These are phyloP conservation scores for Solanum rostratum DNA, from an alignment of 257 asterid species.

Conservation along the genomic window DNA sequence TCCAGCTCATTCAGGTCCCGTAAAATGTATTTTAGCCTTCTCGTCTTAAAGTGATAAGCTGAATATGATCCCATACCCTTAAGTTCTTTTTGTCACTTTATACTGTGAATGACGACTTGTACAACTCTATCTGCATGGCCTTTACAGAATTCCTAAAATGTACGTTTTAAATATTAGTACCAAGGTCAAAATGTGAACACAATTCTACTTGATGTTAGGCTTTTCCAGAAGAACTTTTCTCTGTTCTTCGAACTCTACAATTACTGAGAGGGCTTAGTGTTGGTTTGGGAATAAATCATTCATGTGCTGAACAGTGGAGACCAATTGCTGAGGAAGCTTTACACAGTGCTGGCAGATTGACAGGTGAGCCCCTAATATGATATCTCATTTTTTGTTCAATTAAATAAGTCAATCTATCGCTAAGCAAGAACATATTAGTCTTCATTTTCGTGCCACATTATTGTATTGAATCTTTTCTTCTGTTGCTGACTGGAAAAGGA, in stretches of 20 bases:
- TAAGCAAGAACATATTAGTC: neutral
- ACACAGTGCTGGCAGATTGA: constrained; percentile 56
- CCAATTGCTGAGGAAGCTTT: constrained; percentile 91
- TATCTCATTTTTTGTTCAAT: neutral
- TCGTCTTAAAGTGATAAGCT: neutral
- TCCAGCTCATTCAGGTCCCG: neutral
- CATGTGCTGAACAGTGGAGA: constrained; percentile 96
- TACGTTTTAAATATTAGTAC: neutral
- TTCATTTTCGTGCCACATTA: neutral
- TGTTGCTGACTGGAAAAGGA: neutral
- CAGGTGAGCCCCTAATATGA: constrained; percentile 19
- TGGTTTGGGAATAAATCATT: constrained; percentile 82
- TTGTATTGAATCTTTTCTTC: neutral
- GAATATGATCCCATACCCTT: neutral
- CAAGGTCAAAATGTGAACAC: neutral
- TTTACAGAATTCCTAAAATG: neutral
- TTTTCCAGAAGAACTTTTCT: constrained; percentile 92
- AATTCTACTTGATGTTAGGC: constrained; percentile 29
- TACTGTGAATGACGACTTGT: neutral
- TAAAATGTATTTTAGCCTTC: neutral
- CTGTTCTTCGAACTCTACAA: constrained; percentile 90
- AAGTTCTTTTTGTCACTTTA: neutral
- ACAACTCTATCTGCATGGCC: neutral
- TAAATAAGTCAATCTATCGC: neutral
- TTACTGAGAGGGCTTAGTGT: constrained; percentile 92